Evolutionary conservation across 2,329 filamentous ascomycete genomes (phyloP).

Genomic region (Ceratocystis huliohia): DNA sequence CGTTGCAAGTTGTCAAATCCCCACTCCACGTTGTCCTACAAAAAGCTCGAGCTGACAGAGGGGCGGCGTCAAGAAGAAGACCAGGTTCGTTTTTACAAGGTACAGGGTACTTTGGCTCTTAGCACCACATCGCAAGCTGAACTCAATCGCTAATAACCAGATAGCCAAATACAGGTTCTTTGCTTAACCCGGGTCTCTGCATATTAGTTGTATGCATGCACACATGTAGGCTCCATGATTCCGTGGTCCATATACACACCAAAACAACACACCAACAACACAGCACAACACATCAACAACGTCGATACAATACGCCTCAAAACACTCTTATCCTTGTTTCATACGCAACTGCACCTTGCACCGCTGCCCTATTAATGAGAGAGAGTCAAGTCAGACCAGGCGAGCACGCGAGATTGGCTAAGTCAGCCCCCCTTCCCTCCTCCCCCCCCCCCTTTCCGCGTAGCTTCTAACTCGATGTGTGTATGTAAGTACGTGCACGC

Average conservation of each 20-base stretch:
- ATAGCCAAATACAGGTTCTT: not conserved
- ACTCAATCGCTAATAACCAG: not conserved
- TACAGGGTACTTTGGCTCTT: slow-evolving; percentile 1
- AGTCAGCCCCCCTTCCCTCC: not conserved
- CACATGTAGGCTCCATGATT: not conserved
- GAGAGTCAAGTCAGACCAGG: not conserved
- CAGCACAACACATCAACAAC: not conserved
- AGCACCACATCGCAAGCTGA: not conserved
- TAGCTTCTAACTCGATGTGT: not conserved
- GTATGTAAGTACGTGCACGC: no score
- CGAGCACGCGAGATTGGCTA: not conserved
- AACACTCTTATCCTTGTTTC: not conserved
- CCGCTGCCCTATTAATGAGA: not conserved
- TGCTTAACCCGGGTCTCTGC: not conserved
- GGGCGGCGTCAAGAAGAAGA: not conserved
- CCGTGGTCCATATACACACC: not conserved
- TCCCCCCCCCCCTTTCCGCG: not conserved
- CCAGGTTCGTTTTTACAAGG: not conserved
- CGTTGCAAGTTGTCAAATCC: not conserved
- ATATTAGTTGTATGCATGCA: not conserved
- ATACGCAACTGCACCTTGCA: not conserved
- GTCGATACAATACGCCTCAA: not conserved
- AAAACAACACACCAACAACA: not conserved
- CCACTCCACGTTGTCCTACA: slow-evolving; percentile 1
- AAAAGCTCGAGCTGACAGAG: not conserved